Base-by-base conservation (phyloP, 345 rosid species). In the Geranium brycei region DNA sequence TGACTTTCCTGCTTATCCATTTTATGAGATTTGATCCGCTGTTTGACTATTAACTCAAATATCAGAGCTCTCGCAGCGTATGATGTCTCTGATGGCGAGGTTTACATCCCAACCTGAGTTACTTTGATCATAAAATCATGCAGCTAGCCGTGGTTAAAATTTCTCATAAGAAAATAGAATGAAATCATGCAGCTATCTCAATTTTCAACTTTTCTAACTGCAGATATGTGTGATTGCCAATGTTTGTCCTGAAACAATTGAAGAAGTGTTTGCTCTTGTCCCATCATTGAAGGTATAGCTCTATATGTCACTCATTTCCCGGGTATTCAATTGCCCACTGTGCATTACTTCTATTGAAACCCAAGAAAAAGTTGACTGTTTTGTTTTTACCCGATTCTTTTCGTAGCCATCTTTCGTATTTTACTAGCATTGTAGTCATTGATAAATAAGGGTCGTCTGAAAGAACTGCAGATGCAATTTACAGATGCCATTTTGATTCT, bases 41-140 rank as follows among this genome's bases (percentile, higher is more conserved):
- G 71, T 76, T 74, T 64, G 63, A 66, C 75, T 51, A 19, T 69
- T 81, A 79, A 81, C 86, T 77, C 70, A 76, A 66, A 61, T 68
- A 58, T 70, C 73, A 89, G 98, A 58, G 61, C 76, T 67, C 84
- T 93, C 11, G 72, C 64, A 23, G 66, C 70, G 17, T 61, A 82
- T 64, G 96, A 89, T 58, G 85, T 86, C 68, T 68, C 86, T 64
- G 81, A 88, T 60, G 81, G 83, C 69, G 97, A 90, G 97, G 99
- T 90, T 82, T 59, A 32, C 18, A 64, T 69, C 77, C 68, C 64
- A 32, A 53, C 72, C 58, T 56, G 53, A 61, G 53, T 72, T 64
- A 53, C 63, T 65, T 66, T 23, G 2, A 66, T 35, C 32, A 57
- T 7, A 17, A 63, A 18, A 41, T 19, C 23, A 35, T 66, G 69